Evolutionary conservation across 192 early-diverging fungal species (phyloP).

Genomic region (Podochytrium sp.): DNA sequence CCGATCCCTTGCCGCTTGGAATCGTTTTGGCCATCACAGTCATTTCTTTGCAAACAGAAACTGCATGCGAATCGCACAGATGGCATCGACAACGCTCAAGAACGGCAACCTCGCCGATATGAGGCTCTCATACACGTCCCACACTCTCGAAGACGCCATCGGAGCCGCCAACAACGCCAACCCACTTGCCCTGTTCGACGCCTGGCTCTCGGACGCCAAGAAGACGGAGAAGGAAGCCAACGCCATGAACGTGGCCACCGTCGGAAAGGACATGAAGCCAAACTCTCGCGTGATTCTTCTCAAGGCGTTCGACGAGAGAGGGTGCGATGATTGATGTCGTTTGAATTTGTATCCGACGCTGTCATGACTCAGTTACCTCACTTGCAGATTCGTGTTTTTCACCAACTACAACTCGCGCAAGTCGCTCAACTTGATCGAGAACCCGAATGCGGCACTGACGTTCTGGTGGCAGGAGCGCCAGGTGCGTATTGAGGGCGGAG

Average conservation of each 20-base stretch:
- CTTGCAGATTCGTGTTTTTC: constrained; percentile 52
- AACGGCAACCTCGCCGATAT: constrained; percentile 18
- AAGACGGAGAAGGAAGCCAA: constrained; percentile 46
- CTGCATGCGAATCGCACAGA: too few relatives aligned
- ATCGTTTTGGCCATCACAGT: too few relatives aligned
- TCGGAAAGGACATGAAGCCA: constrained; percentile 25
- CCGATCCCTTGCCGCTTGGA: too few relatives aligned
- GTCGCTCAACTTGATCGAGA: constrained; percentile 42
- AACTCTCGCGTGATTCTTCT: constrained; percentile 53
- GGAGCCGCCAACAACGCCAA: background rate
- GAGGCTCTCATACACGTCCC: constrained; percentile 17
- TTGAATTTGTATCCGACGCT: background rate
- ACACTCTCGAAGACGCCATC: constrained; percentile 14
- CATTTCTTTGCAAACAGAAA: too few relatives aligned
- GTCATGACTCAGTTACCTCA: background rate
- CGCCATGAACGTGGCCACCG: constrained; percentile 54
- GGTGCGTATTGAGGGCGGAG: constrained; percentile 56
- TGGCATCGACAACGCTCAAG: too few relatives aligned
- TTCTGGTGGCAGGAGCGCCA: constrained; percentile 57
- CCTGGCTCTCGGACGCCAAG: constrained; percentile 49
- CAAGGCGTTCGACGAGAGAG: constrained; percentile 50
- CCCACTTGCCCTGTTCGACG: constrained; percentile 51
- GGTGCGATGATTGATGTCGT: constrained; percentile 12
- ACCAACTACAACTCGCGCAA: constrained; percentile 61
- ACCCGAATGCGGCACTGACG: constrained; percentile 47